Conservation (phyloP, 805 yeast genomes). For the Metschnikowia kofuensis region DNA sequence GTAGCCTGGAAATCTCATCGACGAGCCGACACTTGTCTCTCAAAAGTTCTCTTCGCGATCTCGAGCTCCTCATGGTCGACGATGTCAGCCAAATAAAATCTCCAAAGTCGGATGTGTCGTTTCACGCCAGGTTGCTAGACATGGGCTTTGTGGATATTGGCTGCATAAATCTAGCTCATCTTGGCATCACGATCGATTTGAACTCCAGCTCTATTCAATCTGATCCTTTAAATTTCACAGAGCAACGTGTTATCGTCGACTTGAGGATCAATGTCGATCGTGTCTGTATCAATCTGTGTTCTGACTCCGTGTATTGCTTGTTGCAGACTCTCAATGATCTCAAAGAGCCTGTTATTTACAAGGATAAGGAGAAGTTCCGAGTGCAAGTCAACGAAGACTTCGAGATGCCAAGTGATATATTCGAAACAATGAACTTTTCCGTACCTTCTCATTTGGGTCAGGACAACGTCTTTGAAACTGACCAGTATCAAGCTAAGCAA, state of each 20-base stretch:
- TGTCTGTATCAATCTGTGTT: conserved; percentile 59
- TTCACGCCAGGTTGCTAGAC: conserved; percentile 23
- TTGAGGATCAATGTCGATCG: conserved; percentile 49
- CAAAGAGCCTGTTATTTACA: conserved; percentile 62
- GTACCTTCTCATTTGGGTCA: too few relatives aligned
- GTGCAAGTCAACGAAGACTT: conserved; percentile 30
- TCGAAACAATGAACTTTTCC: conserved; percentile 24
- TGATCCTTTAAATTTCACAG: not conserved
- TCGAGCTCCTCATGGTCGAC: conserved; percentile 60
- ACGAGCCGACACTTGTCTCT: conserved; percentile 29
- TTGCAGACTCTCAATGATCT: conserved; percentile 67
- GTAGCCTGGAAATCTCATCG: conserved; percentile 48
- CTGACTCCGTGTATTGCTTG: conserved; percentile 79
- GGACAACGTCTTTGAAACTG: not conserved
- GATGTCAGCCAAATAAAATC: conserved; percentile 34
- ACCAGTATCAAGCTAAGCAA: conserved; percentile 7
- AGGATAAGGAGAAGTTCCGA: conserved; percentile 58
- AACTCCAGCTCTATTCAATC: conserved; percentile 11
- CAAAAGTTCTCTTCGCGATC: conserved; percentile 48
- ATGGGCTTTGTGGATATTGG: conserved; percentile 58
- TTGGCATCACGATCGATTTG: conserved; percentile 31
- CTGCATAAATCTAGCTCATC: conserved; percentile 35
- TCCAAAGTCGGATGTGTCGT: not conserved
- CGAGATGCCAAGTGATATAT: conserved; percentile 26
- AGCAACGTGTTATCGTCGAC: conserved; percentile 32